Percentiles rank a stretch among this genome's conserved stretches.
phyloP scores from a whole-genome alignment of 192 early-diverging fungal genomes.

The Dimargaris xerosporica region DNA sequence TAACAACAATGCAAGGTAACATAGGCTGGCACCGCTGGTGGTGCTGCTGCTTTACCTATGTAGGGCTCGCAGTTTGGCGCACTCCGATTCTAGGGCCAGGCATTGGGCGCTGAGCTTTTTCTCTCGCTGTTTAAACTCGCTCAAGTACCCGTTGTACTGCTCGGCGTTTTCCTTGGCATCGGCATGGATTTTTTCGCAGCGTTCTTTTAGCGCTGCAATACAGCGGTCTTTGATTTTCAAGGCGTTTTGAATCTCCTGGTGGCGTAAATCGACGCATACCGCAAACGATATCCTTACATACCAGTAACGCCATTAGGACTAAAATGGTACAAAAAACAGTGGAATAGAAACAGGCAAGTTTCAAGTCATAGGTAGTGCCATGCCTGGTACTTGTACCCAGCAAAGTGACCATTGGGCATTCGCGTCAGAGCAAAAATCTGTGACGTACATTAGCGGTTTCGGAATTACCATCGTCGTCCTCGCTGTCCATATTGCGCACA shows the following conservation, averaged over 20 bases:
- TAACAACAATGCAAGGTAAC: not conserved
- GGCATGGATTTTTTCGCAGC: not conserved
- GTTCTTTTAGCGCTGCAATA: constrained; percentile 1
- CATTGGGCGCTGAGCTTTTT: not conserved
- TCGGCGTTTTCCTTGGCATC: constrained; percentile 1
- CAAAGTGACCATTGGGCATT: not conserved
- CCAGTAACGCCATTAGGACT: no score
- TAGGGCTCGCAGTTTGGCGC: not conserved
- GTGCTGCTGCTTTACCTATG: not conserved
- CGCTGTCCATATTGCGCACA: constrained; percentile 7
- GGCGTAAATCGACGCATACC: not conserved
- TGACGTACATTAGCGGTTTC: not conserved
- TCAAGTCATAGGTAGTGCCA: no score
- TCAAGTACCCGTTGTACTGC: not conserved
- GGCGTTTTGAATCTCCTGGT: not conserved
- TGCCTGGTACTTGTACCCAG: not conserved
- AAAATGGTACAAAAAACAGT: no score
- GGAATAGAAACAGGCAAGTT: no score
- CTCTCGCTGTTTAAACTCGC: not conserved
- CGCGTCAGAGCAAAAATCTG: not conserved
- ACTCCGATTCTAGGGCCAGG: not conserved
- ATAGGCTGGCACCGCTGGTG: no score
- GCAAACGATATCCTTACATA: no score
- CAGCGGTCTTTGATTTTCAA: constrained; percentile 2
- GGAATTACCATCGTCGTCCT: not conserved